Base-by-base conservation (phyloP, 495 filamentous ascomycete species). In the Lichina pygmaea region DNA sequence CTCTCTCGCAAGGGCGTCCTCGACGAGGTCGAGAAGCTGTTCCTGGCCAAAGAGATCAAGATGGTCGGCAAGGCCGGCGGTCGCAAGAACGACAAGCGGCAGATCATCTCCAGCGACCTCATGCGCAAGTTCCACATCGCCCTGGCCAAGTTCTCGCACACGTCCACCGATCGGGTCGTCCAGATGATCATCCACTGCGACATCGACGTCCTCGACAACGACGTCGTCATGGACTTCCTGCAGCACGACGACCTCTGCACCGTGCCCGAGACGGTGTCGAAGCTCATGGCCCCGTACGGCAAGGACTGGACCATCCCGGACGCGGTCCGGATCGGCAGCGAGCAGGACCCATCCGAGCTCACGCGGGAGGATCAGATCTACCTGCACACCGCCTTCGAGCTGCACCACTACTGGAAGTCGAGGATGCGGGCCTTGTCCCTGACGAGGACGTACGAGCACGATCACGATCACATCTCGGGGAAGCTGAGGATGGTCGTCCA, bases 381-480 rank as follows among this genome's bases (percentile, higher is more conserved):
- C 56, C 66, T 97, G 10, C 76, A 78, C 48, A 95, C 89, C 3
- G 81, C 91, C 0, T 97, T 77, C 51, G 91, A 97, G 55, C 66
- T 97, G 51, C 83, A 91, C 48, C 91, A 97, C 59, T 97, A 97
- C 60, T 97, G 89, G 89, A 95, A 93, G 67, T 78, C 80, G 40
- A 75, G 89, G 59, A 94, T 94, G 71, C 72, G 89, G 45, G 91
- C 91, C 6, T 69, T 97, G 48, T 65, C 73, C 3, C 60, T 97
- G 54, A 95, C 89, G 1, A 73, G 79, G 51, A 82, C 71, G 17
- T 93, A 73, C 54, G 86, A 95, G 58, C 49, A 65, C 4, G 89
- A 97, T 46, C 95, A 97, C 57, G 85, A 93, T 50, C 78, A 95
- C 49, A 73, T 93, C 17, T 81, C 78, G 0, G 62, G 67, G 9